Conservation (phyloP, 148 eudicot genomes). For the Rhododendron williamsianum region DNA sequence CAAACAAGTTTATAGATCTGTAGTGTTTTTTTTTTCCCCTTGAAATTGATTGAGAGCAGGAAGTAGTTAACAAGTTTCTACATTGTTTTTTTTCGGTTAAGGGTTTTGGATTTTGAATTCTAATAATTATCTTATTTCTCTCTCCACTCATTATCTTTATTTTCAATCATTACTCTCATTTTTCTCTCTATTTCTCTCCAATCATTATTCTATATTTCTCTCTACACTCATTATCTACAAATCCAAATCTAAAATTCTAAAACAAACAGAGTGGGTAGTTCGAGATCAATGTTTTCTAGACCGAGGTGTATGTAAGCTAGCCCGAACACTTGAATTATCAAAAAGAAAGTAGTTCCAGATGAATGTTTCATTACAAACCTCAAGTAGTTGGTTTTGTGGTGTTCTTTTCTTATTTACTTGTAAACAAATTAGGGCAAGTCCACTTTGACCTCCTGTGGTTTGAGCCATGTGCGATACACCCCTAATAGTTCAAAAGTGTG, state of each 20-base stretch:
- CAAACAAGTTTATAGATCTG: slow-evolving; percentile 20
- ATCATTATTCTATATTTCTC: too few species aligned
- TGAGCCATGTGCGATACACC: too few species aligned
- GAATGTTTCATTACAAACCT: neutral
- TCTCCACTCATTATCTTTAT: fast-evolving
- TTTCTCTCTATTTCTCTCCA: too few species aligned
- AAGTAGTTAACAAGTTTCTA: neutral
- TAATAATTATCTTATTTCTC: too few species aligned
- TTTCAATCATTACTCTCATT: too few species aligned
- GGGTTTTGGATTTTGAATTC: too few species aligned
- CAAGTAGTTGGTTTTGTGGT: neutral
- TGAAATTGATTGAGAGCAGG: neutral
- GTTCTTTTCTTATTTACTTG: neutral
- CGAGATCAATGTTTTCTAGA: neutral
- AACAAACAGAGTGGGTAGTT: neutral
- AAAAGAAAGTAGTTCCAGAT: neutral
- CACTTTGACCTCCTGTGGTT: too few species aligned
- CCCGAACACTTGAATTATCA: neutral
- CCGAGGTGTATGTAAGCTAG: neutral
- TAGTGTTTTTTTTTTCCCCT: neutral
- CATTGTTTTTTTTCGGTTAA: too few species aligned
- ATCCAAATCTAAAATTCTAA: too few species aligned
- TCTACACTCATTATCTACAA: too few species aligned
- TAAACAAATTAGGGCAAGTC: neutral
- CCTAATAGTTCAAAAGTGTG: too few species aligned